Evolutionary conservation across 2,329 filamentous ascomycete genomes (phyloP).

Genomic region (Hymenoscyphus salicellus): DNA sequence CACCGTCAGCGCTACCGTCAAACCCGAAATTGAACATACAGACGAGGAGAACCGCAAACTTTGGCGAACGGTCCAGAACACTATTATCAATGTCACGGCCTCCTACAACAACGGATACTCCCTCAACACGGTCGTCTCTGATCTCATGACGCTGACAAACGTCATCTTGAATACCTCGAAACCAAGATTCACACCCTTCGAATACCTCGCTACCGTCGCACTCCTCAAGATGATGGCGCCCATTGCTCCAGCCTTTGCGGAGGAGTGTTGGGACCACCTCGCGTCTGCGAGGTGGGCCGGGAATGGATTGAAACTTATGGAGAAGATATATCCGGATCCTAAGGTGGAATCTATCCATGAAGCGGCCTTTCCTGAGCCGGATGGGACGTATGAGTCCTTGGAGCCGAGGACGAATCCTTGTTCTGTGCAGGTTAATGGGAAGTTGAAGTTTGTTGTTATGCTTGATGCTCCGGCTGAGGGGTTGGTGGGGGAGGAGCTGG

Average conservation of each 20-base stretch:
- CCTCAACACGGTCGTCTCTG: conserved; percentile 79
- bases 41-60: conserved; percentile 37
- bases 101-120: conserved; percentile 71
- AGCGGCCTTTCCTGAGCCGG: conserved; percentile 55
- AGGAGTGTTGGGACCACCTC: conserved; percentile 73
- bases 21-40: neutral
- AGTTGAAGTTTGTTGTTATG: conserved; percentile 64
- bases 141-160: conserved; percentile 80
- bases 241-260: conserved; percentile 74
- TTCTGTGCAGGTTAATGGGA: conserved; percentile 79
- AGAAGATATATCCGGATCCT: neutral
- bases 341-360: conserved; percentile 40
- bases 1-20: neutral
- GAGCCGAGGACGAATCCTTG: conserved; percentile 52
- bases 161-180: conserved; percentile 45
- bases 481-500: conserved; percentile 45
- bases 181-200: conserved; percentile 19
- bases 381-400: conserved; percentile 51
- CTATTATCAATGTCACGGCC: conserved; percentile 63
- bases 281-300: neutral
- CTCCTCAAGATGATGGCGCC: conserved; percentile 74
- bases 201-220: conserved; percentile 47
- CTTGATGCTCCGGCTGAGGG: conserved; percentile 52
- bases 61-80: conserved; percentile 65
- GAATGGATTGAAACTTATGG: neutral